These are phyloP conservation scores for Claviceps citrina DNA, from an alignment of 2,329 filamentous ascomycete species.

Conservation along the genomic window DNA sequence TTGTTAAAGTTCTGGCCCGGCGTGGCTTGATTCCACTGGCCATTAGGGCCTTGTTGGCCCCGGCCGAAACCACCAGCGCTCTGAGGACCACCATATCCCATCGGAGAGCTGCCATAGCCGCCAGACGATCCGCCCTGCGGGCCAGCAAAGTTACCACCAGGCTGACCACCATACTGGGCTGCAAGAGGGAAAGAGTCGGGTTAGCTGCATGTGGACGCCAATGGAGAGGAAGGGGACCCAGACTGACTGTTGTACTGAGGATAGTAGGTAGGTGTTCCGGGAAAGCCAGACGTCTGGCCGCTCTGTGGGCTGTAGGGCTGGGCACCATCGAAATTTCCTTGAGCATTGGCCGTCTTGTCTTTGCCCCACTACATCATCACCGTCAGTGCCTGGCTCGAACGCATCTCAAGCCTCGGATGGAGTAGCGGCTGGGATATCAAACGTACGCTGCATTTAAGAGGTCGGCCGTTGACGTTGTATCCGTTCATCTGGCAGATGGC, in stretches of 20 bases:
- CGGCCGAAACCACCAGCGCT: slow-evolving; percentile 77
- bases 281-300: slow-evolving; percentile 55
- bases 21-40: slow-evolving; percentile 38
- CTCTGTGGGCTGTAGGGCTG: slow-evolving; percentile 58
- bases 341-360: slow-evolving; percentile 73
- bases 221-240: too few relatives aligned
- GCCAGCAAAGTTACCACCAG: slow-evolving; percentile 49
- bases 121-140: slow-evolving; percentile 46
- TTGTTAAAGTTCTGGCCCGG: slow-evolving; percentile 42
- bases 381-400: slow-evolving; percentile 1
- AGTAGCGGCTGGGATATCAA: slow-evolving; percentile 4
- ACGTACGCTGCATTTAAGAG: slow-evolving; percentile 96
- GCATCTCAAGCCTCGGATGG: background rate
- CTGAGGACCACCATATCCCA: slow-evolving; percentile 55
- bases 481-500: slow-evolving; percentile 95
- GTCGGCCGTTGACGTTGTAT: slow-evolving; percentile 93
- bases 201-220: slow-evolving; percentile 5
- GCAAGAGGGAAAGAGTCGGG: background rate
- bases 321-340: slow-evolving; percentile 57
- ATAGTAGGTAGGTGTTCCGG: slow-evolving; percentile 74
- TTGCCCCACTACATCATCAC: slow-evolving; percentile 70
- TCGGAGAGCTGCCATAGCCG: slow-evolving; percentile 49
- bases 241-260: slow-evolving; percentile 76
- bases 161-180: slow-evolving; percentile 48
- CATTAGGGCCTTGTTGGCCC: slow-evolving; percentile 45